Base-by-base conservation (phyloP, 306 rosid species). In the Erythrophleum fordii region DNA sequence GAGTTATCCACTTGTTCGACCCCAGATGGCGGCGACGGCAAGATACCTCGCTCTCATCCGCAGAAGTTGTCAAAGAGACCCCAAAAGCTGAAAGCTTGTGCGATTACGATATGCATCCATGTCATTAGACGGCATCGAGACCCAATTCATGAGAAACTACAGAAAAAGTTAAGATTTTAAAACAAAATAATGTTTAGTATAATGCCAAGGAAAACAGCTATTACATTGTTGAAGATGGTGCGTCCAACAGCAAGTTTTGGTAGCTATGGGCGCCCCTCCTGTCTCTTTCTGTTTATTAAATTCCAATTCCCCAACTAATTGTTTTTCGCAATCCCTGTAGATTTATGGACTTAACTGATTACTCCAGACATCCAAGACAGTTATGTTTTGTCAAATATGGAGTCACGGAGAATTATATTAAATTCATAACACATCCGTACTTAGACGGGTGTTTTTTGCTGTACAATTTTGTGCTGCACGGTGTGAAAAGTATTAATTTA, bases 181-280 rank as follows among this genome's bases (percentile, higher is more conserved):
- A 49, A 35, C 72, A 23, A 41, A 79, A 60, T 42, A 23, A 66
- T 62, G 22, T 13, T 59, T 60, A 2, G 18, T 14, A 25, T 16
- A 26, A 16, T 28, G 75, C 41, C 17, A 28, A 70, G 46, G 1
- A 22, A 2, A 52, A 31, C 45, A 4, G 51, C 13, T n/a, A 28
- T 31, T 71, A 39, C 73, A 53, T 60, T 51, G 39, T 14, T 35
- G 39, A 72, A 69, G 37, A 53, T 5, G 83, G 73, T 48, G 51
- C 46, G 20, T 12, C 28, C 23, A 45, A 61, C 72, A 29, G 46
- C 72, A 18, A 18, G 31, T 4, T 68, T 44, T 39, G 34, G 55
- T 14, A 3, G 44, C 69, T 29, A 20, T 44, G 35, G 73, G 35
- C 44, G 5, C 64, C 14, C 0, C 20, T 23, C n/a, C 53, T 8